These are phyloP conservation scores for Camelina sativa DNA, from an alignment of 345 rosid genomes.

Conservation along the genomic window DNA sequence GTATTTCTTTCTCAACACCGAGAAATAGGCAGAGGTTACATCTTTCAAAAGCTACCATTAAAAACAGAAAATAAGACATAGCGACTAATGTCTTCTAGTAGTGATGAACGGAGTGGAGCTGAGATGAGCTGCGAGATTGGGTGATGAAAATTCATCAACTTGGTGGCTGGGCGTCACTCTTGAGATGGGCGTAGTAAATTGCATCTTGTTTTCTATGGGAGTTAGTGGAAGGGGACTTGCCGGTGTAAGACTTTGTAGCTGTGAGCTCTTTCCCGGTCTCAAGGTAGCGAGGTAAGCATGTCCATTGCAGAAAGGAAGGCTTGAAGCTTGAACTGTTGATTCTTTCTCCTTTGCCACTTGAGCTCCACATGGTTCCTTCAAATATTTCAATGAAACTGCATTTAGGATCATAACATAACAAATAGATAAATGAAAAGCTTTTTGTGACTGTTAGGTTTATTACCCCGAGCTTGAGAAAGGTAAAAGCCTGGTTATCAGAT, in stretches of 20 bases:
- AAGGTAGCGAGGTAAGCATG: constrained; percentile 60
- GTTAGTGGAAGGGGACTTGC: constrained; percentile 56
- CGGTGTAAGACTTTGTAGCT: constrained; percentile 39
- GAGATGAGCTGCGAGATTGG: constrained; percentile 53
- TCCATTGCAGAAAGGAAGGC: constrained; percentile 58
- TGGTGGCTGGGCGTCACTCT: constrained; percentile 43
- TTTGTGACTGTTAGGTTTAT: constrained; percentile 8
- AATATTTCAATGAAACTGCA: constrained; percentile 17
- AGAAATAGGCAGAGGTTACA: constrained; percentile 36
- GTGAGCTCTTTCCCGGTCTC: constrained; percentile 49
- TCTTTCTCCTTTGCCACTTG: constrained; percentile 63
- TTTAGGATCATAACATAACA: constrained; percentile 22
- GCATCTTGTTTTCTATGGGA: constrained; percentile 66
- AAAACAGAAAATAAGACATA: constrained; percentile 25
- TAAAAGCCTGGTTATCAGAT: constrained; percentile 58
- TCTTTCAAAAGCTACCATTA: constrained; percentile 15
- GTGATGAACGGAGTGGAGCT: constrained; percentile 66
- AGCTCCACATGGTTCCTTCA: constrained; percentile 67
- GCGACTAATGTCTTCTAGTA: constrained; percentile 46
- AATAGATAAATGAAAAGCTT: constrained; percentile 11
- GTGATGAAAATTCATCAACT: constrained; percentile 52
- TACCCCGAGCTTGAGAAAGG: constrained; percentile 68
- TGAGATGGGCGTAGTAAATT: constrained; percentile 47
- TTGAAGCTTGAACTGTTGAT: constrained; percentile 49
- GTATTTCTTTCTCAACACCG: neutral